phyloP scores from a whole-genome alignment of 768 basidiomycete genomes.

The Mycena indigotica region DNA sequence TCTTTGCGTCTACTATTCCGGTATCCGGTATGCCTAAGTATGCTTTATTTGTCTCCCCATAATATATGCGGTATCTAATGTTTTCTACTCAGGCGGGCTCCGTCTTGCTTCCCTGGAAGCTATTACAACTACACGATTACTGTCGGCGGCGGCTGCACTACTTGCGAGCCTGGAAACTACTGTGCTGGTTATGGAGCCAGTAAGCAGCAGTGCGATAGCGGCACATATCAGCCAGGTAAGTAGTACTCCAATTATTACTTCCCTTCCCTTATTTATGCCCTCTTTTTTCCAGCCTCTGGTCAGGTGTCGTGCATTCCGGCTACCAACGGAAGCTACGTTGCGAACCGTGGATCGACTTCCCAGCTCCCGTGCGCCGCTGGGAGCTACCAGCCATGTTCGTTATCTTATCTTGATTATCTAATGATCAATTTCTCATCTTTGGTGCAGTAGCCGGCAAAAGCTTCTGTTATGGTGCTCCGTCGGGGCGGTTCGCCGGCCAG shows the following conservation, averaged over 20 bases:
- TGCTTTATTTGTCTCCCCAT: neutral
- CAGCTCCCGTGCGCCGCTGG: neutral
- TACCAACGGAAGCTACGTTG: neutral
- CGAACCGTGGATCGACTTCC: neutral
- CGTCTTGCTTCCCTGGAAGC: slow-evolving; percentile 5
- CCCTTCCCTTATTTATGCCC: neutral
- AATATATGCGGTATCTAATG: neutral
- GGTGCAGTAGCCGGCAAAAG: neutral
- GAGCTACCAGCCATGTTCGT: slow-evolving; percentile 10
- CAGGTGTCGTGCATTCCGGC: neutral
- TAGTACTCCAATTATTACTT: neutral
- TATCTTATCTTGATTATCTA: neutral
- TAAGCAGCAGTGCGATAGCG: neutral
- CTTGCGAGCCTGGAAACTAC: neutral
- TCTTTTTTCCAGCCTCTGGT: neutral
- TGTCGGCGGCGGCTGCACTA: neutral
- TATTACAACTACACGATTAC: neutral
- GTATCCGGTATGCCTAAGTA: neutral
- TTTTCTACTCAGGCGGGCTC: neutral
- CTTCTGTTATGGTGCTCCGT: slow-evolving; percentile 6
- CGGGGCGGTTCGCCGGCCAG: slow-evolving; percentile 6
- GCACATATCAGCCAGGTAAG: slow-evolving; percentile 14
- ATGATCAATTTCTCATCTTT: neutral
- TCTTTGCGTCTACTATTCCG: neutral
- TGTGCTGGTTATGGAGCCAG: neutral